phyloP scores from a whole-genome alignment of 2,329 filamentous ascomycete genomes.

The Clonostachys rhizophaga region DNA sequence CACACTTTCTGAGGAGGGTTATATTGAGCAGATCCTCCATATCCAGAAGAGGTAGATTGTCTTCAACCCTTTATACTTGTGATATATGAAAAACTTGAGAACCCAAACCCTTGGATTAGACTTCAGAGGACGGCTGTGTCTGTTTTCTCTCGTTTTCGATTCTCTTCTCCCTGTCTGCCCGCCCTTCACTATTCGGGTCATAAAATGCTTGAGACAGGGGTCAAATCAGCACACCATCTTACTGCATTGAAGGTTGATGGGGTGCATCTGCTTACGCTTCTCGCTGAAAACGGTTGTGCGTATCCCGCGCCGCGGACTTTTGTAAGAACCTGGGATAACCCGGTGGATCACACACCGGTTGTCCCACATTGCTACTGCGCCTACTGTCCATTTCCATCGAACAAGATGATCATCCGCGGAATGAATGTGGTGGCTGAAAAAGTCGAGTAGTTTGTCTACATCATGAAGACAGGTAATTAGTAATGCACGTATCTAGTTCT shows the following conservation, averaged over 20 bases:
- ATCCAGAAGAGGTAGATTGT: no score
- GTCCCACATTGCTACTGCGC: slow-evolving; percentile 46
- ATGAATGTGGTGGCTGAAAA: slow-evolving; percentile 39
- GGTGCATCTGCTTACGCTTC: slow-evolving; percentile 1
- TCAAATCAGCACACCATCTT: neutral
- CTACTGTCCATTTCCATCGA: slow-evolving; percentile 43
- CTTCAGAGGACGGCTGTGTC: no score
- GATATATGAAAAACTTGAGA: no score
- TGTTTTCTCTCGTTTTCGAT: no score
- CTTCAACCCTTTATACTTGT: no score
- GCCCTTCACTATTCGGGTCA: slow-evolving; percentile 2
- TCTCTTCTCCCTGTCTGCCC: neutral
- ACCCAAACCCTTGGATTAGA: no score
- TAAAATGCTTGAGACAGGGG: neutral
- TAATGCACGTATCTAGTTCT: slow-evolving; percentile 26
- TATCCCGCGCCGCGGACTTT: neutral
- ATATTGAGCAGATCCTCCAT: no score
- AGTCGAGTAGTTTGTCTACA: slow-evolving; percentile 36
- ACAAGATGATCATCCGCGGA: slow-evolving; percentile 44
- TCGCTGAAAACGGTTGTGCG: slow-evolving; percentile 2
- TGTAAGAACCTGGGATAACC: slow-evolving; percentile 2
- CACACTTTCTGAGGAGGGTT: no score
- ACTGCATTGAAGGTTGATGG: neutral
- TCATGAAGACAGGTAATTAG: slow-evolving; percentile 5
- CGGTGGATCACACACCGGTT: slow-evolving; percentile 27